Evolutionary conservation across 176 grass and related monocot species (phyloP).

Genomic region (Urochloa ruziziensis): DNA sequence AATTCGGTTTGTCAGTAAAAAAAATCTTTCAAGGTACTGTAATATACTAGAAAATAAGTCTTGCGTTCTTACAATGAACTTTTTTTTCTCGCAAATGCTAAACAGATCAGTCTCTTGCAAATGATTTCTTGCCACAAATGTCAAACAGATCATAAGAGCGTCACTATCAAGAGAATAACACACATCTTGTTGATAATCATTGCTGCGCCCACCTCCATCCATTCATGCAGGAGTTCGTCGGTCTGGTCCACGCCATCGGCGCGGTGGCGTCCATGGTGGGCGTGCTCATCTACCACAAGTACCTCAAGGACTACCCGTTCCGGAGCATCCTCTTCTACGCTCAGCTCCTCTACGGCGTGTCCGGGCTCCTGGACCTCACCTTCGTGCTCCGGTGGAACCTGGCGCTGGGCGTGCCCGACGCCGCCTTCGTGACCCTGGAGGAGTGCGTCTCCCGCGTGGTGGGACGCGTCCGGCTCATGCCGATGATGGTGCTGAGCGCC

Average conservation of each 20-base stretch:
- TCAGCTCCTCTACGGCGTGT: slow-evolving; percentile 68
- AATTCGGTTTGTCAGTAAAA: not conserved
- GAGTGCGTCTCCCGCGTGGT: slow-evolving; percentile 62
- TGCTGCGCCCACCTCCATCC: not conserved
- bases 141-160: not conserved
- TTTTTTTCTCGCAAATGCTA: not conserved
- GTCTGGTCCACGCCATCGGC: slow-evolving; percentile 73
- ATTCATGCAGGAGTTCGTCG: slow-evolving; percentile 77
- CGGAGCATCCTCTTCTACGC: slow-evolving; percentile 78
- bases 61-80: too few species aligned
- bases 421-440: slow-evolving; percentile 65
- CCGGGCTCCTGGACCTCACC: slow-evolving; percentile 69
- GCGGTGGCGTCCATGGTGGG: slow-evolving; percentile 83
- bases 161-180: not conserved
- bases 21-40: not conserved
- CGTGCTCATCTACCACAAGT: slow-evolving; percentile 91
- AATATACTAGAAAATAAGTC: not conserved
- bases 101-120: too few species aligned
- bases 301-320: slow-evolving; percentile 69
- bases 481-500: slow-evolving; percentile 87
- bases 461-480: slow-evolving; percentile 63
- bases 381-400: slow-evolving; percentile 95
- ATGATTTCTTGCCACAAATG: not conserved
- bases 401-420: slow-evolving; percentile 61
- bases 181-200: not conserved